Base-by-base conservation (phyloP, 305 asterid species). In the Fraxinus latifolia region DNA sequence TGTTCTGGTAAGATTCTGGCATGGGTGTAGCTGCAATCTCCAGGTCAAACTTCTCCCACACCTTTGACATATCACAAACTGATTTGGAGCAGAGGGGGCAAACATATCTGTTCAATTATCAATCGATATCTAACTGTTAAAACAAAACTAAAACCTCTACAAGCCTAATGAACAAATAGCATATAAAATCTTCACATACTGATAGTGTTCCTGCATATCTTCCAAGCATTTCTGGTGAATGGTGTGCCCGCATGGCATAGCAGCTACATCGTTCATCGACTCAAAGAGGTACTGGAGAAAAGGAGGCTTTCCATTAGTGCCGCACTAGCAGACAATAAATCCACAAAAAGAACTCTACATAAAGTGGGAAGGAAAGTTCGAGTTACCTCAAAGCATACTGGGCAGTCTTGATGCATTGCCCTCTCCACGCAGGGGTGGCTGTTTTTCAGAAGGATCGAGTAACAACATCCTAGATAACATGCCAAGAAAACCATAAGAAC, bases 351-450 rank as follows among this genome's bases (percentile, higher is more conserved):
- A 58, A 7, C 21, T 58, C 68, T 6, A 58, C 12, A 19, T 19
- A 58, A 6, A 58, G 29, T 5, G 29, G 27, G 68, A 58, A 17
- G 12, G 12, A 7, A 19, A 19, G 68, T 58, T 19, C 12, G 14
- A 58, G 68, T 19, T 82, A 94, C 97, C 96, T 94, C 97, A 80
- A 90, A 90, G 87, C 97, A 94, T 81, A 94, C 90, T 36, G 98
- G 98, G 77, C 97, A 92, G 82, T 92, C 98, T 70, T 92, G 98
- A 81, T 94, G 98, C 98, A 94, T 92, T 73, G 98, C 98, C n/a
- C 96, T 89, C 90, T 92, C 98, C 36, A 92, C 87, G 44, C 98
- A 93, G 1, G 96, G 92, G 77, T 92, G 98, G 65, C 91, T 82
- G 82, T 88, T 79, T 84, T 86, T 90, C 73, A 92, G 21, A 75